phyloP scores from a whole-genome alignment of 192 early-diverging fungal species.

The Lunasporangiospora selenospora region DNA sequence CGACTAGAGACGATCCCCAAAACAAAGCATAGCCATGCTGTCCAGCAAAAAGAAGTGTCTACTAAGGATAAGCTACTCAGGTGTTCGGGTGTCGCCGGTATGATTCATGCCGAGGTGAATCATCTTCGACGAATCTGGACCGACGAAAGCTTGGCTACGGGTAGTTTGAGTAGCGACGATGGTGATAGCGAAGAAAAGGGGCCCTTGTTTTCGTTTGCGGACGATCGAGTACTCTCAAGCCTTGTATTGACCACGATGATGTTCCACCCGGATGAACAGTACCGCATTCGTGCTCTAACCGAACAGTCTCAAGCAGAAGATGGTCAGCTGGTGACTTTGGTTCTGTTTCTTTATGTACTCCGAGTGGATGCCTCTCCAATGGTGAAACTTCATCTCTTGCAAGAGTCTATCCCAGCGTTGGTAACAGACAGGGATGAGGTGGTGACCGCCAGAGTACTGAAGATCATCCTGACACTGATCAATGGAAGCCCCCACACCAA shows the following conservation, averaged over 20 bases:
- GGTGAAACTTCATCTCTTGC: constrained; percentile 50
- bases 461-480: constrained; percentile 51
- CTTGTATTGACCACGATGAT: constrained; percentile 40
- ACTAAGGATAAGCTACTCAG: not conserved
- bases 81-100: constrained; percentile 10
- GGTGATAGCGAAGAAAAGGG: not conserved
- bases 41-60: not conserved
- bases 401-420: constrained; percentile 52
- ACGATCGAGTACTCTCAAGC: constrained; percentile 28
- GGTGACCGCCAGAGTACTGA: constrained; percentile 56
- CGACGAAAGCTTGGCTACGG: not conserved
- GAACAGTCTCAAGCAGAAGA: constrained; percentile 19
- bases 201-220: constrained; percentile 1
- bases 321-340: constrained; percentile 50
- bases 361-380: constrained; percentile 33
- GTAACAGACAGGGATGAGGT: constrained; percentile 53
- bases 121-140: constrained; percentile 14
- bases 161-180: too few species aligned
- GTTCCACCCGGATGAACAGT: constrained; percentile 42
- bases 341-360: constrained; percentile 55
- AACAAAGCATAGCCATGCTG: too few species aligned
- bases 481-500: constrained; percentile 44
- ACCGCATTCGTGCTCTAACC: constrained; percentile 27
- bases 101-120: constrained; percentile 27
- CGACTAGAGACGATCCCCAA: constrained; percentile 31